Base-by-base conservation (phyloP, 1,139 yeast species). In the Scheffersomyces lignicola region DNA sequence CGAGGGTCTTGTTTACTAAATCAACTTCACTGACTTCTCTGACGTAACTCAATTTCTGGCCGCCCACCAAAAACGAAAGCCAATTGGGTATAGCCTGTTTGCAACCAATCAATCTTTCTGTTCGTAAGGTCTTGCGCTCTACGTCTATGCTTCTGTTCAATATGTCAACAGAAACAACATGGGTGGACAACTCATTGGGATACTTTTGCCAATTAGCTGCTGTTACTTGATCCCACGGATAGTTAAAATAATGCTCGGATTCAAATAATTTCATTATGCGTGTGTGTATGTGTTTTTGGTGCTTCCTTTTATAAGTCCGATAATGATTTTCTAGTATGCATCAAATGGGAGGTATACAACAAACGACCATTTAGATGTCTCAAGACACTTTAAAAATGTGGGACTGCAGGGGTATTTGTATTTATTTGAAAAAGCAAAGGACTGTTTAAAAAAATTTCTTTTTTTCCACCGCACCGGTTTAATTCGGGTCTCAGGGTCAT, bases 121-220 rank as follows among this genome's bases (percentile, higher is more conserved):
- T 83, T 18, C 84, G 72, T 35, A 92, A 68, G 1, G 78, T 69
- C 14, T 79, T 75, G 1, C 76, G 72, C 7, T 58, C 60, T 1
- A 73, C 64, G 49, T 82, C 78, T 20, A 88, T 56, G 46, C 82
- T 86, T 41, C 97, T 71, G 40, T 83, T 67, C 32, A 92, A 63
- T 2, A 88, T 87, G 58, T 92, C 98, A 5, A 92, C 97, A 1
- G 95, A 94, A 12, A 88, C 83, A n/a, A 92, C 98, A 62, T 92
- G 98, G 1, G 95, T 77, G 6, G 96, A 83, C 42, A 83, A 71
- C 52, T 89, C 95, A 47, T 92, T 92, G 11, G 98, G 98, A 61
- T 92, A 92, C 53, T 92, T 92, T 46, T 79, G 81, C 98, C 98
- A 92, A 60, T 92, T 90, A 40, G 97, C 97, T 0, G 95, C 90